Evolutionary conservation across 73 alveolate species (phyloP).

Genomic region (Tetrahymena thermophila): DNA sequence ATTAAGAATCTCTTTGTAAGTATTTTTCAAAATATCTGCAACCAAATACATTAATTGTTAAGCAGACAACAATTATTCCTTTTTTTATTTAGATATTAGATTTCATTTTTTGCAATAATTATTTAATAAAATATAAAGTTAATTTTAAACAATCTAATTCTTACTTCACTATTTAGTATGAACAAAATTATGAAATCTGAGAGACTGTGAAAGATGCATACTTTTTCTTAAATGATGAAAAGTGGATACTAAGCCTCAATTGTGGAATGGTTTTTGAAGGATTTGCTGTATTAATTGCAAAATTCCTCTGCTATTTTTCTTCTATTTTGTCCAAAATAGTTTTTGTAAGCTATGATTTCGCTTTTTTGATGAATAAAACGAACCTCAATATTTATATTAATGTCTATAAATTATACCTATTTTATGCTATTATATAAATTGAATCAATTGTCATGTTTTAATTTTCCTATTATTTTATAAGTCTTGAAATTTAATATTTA

Average conservation of each 20-base stretch:
- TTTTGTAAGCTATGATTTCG: slow-evolving; percentile 28
- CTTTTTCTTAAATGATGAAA: slow-evolving; percentile 21
- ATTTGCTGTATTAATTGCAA: not conserved
- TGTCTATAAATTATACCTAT: not conserved
- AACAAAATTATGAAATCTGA: slow-evolving; percentile 28
- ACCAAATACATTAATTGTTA: not conserved
- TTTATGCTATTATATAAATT: slow-evolving; percentile 24
- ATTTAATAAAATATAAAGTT: not conserved
- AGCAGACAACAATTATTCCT: slow-evolving; percentile 3
- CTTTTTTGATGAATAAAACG: not conserved
- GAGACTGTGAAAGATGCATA: slow-evolving; percentile 9
- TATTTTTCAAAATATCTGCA: not conserved
- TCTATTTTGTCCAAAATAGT: slow-evolving; percentile 17
- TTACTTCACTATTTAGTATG: slow-evolving; percentile 23
- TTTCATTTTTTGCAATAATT: not conserved
- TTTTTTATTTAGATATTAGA: too few species aligned
- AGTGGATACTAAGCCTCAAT: slow-evolving; percentile 17
- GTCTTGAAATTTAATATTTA: not conserved
- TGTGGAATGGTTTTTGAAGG: slow-evolving; percentile 14
- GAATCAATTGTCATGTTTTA: slow-evolving; percentile 34
- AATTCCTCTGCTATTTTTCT: slow-evolving; percentile 32
- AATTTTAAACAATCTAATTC: not conserved
- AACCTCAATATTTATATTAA: not conserved
- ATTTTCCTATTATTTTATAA: not conserved
- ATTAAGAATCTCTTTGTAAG: not conserved